Evolutionary conservation across 108 stramenopile species (phyloP).

Genomic region (Nitzschia palea): DNA sequence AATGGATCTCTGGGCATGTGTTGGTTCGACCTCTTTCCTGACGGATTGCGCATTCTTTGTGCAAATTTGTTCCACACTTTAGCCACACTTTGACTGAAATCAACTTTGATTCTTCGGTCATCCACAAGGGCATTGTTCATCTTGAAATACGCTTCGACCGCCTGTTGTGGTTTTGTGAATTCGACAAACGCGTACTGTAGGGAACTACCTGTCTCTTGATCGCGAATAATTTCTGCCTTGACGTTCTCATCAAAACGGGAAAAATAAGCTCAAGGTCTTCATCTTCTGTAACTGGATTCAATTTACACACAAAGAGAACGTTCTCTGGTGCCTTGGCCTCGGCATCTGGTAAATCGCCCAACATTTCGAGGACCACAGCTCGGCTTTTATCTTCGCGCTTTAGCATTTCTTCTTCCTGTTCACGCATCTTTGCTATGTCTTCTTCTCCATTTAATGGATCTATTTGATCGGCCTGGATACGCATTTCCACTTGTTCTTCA

Average conservation of each 20-base stretch:
- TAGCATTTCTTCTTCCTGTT: conserved; percentile 44
- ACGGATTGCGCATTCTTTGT: conserved; percentile 30
- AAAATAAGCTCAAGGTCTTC: conserved; percentile 98
- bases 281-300: conserved; percentile 95
- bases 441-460: conserved; percentile 49
- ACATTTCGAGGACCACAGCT: conserved; percentile 98
- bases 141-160: conserved; percentile 97
- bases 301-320: conserved; percentile 98
- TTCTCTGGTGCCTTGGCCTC: conserved; percentile 93
- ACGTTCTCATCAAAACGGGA: conserved; percentile 84
- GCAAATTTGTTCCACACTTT: conserved; percentile 91
- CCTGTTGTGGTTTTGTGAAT: conserved; percentile 84
- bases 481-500: conserved; percentile 75
- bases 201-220: conserved; percentile 92
- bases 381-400: conserved; percentile 84
- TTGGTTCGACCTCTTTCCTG: conserved; percentile 10
- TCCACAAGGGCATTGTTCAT: conserved; percentile 99
- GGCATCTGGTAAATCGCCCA: conserved; percentile 88
- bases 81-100: conserved; percentile 96
- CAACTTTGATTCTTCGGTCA: conserved; percentile 96
- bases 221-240: conserved; percentile 93
- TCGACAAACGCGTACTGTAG: conserved; percentile 98
- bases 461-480: conserved; percentile 63
- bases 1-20: conserved; percentile 34
- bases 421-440: conserved; percentile 36